Conservation (phyloP, 2,329 filamentous ascomycete species). For the Pyricularia sp. region DNA sequence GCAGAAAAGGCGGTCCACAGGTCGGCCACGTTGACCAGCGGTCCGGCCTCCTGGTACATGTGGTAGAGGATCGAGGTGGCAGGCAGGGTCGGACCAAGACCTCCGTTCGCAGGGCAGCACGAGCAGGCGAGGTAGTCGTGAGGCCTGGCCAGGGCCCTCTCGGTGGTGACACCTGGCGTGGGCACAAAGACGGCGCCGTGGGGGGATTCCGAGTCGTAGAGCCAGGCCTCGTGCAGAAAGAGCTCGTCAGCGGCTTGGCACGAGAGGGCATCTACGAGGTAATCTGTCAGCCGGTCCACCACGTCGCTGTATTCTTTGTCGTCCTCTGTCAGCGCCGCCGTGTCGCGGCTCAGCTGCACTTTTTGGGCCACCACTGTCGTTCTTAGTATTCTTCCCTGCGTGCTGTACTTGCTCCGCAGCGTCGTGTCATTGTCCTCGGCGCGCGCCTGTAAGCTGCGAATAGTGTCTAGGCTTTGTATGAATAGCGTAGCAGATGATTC, state of each 20-base stretch:
- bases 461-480: constrained; percentile 29
- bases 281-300: constrained; percentile 45
- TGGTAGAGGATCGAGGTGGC: constrained; percentile 68
- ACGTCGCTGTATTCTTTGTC: constrained; percentile 62
- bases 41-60: constrained; percentile 68
- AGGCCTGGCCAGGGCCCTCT: constrained; percentile 61
- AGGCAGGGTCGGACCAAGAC: constrained; percentile 53
- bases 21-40: constrained; percentile 70
- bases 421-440: constrained; percentile 34
- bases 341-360: constrained; percentile 69
- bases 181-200: constrained; percentile 68
- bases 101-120: constrained; percentile 48
- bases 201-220: constrained; percentile 64
- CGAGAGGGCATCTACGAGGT: constrained; percentile 29
- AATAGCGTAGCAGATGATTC: constrained; percentile 22
- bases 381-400: constrained; percentile 59
- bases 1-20: constrained; percentile 69
- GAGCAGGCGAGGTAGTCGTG: constrained; percentile 69
- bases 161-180: constrained; percentile 58
- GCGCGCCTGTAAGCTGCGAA: constrained; percentile 34
- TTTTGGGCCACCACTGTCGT: constrained; percentile 76
- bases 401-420: constrained; percentile 67
- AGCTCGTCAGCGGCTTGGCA: constrained; percentile 30
- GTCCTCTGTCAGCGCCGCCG: constrained; percentile 58
- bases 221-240: constrained; percentile 62